Evolutionary conservation across 768 basidiomycete genomes (phyloP), one percentile per base, ranked within the genome.

Genomic region (Amanita inopinata): DNA sequence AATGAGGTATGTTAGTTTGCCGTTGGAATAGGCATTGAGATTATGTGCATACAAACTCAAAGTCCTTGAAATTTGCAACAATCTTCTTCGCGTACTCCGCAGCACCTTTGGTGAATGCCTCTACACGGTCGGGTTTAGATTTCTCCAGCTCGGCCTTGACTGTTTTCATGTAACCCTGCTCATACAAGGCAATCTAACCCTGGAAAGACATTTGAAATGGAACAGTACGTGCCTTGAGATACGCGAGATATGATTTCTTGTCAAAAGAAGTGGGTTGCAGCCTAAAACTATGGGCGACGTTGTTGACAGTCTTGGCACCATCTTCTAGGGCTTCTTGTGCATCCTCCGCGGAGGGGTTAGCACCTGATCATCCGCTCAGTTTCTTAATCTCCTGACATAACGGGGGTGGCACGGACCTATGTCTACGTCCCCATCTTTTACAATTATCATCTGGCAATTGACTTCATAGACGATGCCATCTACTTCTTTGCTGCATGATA

Each of bases 341-440:
- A 40, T 96, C 94, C 66, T 98, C 94, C 4, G 80, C 68, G 33
- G 93, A 97, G 30, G 93, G 84, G 64, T 97, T 94, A 45, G 85
- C 91, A 60, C 93, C 90, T 92, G 51, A 8, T 43, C 24, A 39
- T 23, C 30, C 23, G 22, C 5, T 38, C 22, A 30, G 12, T 32
- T 24, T 30, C 38, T 28, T 31, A 43, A 18, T 32, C n/a, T n/a
- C 11, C 20, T 22, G 5, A 31, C 8, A 34, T 18, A 24, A 3
- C 27, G 15, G 45, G 19, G 10, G 40, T 22, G 32, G 22, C 40
- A 53, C 71, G 49, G 46, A 83, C 93, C 96, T 58, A 94, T 99
- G 60, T 99, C 79, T 48, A 98, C 65, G 52, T 91, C 81, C 43
- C 89, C 90, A 3, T 69, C 62, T 62, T 87, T 89, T 49, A 90